Percentiles rank a stretch among this genome's conserved stretches.
Conservation (phyloP, 441 rosid species). For the Populus hybrid region DNA sequence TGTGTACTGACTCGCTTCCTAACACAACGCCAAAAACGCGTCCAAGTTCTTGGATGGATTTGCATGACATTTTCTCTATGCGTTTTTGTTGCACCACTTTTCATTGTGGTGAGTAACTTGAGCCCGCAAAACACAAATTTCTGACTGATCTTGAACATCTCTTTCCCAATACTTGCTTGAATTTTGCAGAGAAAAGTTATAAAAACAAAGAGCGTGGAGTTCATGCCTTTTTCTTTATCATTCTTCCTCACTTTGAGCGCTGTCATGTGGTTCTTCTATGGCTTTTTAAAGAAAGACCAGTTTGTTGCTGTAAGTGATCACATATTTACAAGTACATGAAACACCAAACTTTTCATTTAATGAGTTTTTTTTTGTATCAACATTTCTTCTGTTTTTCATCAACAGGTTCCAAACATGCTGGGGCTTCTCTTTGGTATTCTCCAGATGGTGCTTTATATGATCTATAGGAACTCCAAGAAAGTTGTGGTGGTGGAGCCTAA, state of each 20-base stretch:
- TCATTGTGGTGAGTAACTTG: conserved; percentile 43
- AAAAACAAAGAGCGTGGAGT: conserved; percentile 79
- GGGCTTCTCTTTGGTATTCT: conserved; percentile 71
- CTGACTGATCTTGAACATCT: too few relatives aligned
- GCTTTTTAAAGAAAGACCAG: conserved; percentile 55
- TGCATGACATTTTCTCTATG: conserved; percentile 60
- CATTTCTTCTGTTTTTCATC: neutral
- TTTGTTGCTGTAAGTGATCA: conserved; percentile 57
- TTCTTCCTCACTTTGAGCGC: conserved; percentile 81
- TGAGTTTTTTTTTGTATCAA: neutral
- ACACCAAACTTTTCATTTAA: neutral
- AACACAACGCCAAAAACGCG: conserved; percentile 34
- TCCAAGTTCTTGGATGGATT: conserved; percentile 67
- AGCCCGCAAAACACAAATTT: neutral
- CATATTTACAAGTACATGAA: neutral
- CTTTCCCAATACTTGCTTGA: neutral
- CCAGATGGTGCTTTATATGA: conserved; percentile 73
- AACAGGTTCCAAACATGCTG: conserved; percentile 72
- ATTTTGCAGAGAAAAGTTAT: conserved; percentile 66
- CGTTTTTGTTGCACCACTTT: conserved; percentile 74
- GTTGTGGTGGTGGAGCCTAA: conserved; percentile 38
- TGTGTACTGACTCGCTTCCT: conserved; percentile 40
- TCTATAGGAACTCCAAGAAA: conserved; percentile 51
- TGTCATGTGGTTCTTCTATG: conserved; percentile 83
- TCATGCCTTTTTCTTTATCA: conserved; percentile 75